These are phyloP conservation scores for Exophiala mesophila DNA, from an alignment of 2,329 filamentous ascomycete species.

Conservation along the genomic window DNA sequence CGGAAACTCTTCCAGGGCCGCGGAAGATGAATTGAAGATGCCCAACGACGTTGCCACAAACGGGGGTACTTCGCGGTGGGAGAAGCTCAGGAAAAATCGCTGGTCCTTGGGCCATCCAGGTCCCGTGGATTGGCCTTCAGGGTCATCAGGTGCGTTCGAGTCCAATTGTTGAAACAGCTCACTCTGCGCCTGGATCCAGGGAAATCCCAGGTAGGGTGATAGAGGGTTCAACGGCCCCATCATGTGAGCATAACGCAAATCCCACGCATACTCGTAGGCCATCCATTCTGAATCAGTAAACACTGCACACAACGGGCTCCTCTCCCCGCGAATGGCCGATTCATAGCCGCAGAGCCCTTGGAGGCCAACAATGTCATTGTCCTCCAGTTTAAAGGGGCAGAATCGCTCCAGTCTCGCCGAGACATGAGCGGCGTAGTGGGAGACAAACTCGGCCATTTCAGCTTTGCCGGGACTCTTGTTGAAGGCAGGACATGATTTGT, in stretches of 20 bases:
- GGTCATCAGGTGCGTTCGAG: constrained; percentile 38
- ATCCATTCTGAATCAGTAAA: constrained; percentile 54
- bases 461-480: constrained; percentile 16
- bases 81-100: constrained; percentile 56
- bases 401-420: constrained; percentile 14
- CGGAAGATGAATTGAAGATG: constrained; percentile 48
- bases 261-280: constrained; percentile 50
- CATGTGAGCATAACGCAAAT: constrained; percentile 58
- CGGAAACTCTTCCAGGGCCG: constrained; percentile 46
- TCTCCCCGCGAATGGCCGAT: constrained; percentile 58
- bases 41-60: constrained; percentile 57
- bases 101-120: constrained; percentile 45
- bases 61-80: constrained; percentile 63
- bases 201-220: constrained; percentile 58
- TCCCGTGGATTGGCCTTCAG: constrained; percentile 50
- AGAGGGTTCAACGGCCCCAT: constrained; percentile 47
- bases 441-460: constrained; percentile 18
- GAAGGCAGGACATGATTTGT: constrained; percentile 21
- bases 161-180: constrained; percentile 48
- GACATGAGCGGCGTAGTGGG: constrained; percentile 11
- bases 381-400: constrained; percentile 46
- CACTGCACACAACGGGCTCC: constrained; percentile 56
- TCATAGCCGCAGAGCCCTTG: constrained; percentile 70
- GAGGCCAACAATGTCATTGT: constrained; percentile 53
- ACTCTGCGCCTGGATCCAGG: constrained; percentile 27